Evolutionary conservation across 2,329 filamentous ascomycete genomes (phyloP).

Genomic region (Aspergillus sp.): DNA sequence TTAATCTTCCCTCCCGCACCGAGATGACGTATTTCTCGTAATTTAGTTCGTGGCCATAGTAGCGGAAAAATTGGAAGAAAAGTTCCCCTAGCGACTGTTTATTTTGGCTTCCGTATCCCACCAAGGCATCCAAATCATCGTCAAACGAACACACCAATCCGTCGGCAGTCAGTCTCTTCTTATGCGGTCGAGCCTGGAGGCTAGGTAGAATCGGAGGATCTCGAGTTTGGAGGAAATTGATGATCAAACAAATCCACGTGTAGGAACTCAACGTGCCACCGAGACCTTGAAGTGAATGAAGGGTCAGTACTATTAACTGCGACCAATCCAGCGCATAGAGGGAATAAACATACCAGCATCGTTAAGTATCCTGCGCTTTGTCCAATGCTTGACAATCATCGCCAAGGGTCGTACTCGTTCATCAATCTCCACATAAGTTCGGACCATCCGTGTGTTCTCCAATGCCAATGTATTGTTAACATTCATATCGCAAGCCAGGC

Average conservation of each 20-base stretch:
- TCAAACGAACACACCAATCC: constrained; percentile 76
- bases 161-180: constrained; percentile 61
- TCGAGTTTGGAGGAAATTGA: constrained; percentile 90
- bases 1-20: constrained; percentile 73
- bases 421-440: constrained; percentile 93
- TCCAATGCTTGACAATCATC: constrained; percentile 98
- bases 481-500: constrained; percentile 94
- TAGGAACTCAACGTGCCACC: constrained; percentile 96
- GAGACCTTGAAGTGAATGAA: constrained; percentile 59
- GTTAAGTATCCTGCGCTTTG: constrained; percentile 85
- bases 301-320: constrained; percentile 18
- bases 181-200: constrained; percentile 71
- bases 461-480: constrained; percentile 95
- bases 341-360: constrained; percentile 75
- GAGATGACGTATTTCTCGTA: constrained; percentile 84
- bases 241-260: constrained; percentile 98
- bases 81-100: constrained; percentile 79
- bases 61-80: constrained; percentile 93
- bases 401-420: constrained; percentile 85
- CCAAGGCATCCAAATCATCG: constrained; percentile 75
- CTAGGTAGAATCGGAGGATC: constrained; percentile 80
- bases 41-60: constrained; percentile 90
- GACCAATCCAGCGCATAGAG: neutral
- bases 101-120: constrained; percentile 74
- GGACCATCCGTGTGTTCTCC: constrained; percentile 97